Percentiles rank a stretch among this genome's conserved stretches.
phyloP scores from a whole-genome alignment of 2,329 filamentous ascomycete species.

The Aspergillus viridinutans region DNA sequence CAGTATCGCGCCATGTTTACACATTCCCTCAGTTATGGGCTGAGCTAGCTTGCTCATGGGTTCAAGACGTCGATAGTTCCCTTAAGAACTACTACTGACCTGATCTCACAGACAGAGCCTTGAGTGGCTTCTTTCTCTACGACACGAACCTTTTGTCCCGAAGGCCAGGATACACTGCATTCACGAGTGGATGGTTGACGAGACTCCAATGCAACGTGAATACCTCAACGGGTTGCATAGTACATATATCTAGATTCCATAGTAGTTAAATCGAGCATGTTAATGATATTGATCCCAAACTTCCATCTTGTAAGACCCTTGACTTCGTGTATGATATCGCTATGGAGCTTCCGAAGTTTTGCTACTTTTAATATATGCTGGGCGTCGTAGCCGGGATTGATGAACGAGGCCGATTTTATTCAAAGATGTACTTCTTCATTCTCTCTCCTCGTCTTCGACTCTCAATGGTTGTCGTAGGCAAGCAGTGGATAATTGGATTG shows the following conservation, averaged over 20 bases:
- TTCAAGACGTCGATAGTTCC: no score
- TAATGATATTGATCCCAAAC: neutral
- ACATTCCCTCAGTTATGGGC: neutral
- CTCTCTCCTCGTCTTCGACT: no score
- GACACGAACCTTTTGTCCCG: neutral
- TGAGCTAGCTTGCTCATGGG: no score
- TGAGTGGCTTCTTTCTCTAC: neutral
- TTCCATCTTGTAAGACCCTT: neutral
- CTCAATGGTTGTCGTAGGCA: neutral
- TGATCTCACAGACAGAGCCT: neutral
- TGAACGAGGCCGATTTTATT: no score
- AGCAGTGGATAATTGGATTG: neutral
- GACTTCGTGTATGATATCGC: neutral
- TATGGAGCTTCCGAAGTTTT: neutral
- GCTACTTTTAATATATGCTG: no score
- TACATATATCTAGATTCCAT: neutral
- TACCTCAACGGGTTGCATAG: neutral
- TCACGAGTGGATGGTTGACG: neutral
- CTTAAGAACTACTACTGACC: neutral
- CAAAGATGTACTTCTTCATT: no score
- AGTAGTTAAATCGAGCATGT: neutral
- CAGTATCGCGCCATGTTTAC: neutral
- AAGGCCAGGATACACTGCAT: neutral
- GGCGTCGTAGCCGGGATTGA: no score
- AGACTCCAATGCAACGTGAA: neutral